These are phyloP conservation scores for Phytophthora vignae DNA, from an alignment of 352 stramenopile genomes.

Conservation along the genomic window DNA sequence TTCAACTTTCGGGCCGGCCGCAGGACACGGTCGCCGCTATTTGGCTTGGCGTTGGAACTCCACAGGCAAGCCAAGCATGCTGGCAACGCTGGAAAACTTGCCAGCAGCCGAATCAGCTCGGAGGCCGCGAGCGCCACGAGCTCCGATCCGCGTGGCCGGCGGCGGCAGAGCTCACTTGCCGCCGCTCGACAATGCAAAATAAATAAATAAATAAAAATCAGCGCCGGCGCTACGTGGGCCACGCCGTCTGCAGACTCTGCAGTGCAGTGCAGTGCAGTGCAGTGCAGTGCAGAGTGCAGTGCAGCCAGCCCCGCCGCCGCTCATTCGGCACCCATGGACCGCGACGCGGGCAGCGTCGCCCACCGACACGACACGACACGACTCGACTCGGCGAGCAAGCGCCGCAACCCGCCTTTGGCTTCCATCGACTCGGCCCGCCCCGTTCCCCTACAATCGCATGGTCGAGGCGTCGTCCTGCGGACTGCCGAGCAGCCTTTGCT, in stretches of 20 bases:
- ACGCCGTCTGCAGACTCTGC: no score
- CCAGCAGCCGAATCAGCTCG: constrained; percentile 17
- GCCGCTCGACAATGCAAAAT: no score
- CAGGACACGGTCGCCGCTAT: no score
- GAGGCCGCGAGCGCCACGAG: constrained; percentile 4
- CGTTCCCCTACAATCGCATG: constrained; percentile 21
- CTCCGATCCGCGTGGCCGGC: constrained; percentile 5
- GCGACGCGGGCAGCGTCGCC: constrained; percentile 15
- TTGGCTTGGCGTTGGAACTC: no score
- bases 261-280: no score
- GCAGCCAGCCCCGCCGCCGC: constrained; percentile 2
- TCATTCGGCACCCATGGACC: not conserved
- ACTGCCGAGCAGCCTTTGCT: constrained; percentile 5
- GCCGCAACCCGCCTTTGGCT: constrained; percentile 18
- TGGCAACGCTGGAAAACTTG: no score
- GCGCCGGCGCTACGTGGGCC: no score
- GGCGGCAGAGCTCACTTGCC: not conserved
- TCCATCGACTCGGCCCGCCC: no score
- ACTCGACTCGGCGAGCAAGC: not conserved
- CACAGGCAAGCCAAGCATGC: no score
- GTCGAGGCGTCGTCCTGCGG: constrained; percentile 24
- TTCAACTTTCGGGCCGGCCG: constrained; percentile 3
- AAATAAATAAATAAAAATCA: no score
- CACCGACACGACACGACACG: no score
- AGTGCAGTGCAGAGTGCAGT: no score